Conservation (phyloP, 495 filamentous ascomycete genomes). For the Oleoguttula mirabilis region DNA sequence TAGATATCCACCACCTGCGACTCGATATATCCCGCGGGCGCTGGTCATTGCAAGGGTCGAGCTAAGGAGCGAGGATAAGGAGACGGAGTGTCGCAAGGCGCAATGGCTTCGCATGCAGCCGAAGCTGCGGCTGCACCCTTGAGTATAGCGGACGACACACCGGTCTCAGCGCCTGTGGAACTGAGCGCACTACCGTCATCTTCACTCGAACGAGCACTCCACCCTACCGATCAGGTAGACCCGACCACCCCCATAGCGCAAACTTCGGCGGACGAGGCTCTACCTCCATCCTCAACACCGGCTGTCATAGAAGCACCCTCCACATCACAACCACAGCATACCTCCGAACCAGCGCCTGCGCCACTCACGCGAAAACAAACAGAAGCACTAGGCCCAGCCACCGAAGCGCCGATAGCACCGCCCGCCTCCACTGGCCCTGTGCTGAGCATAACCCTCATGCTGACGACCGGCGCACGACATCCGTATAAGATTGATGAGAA, state of each 20-base stretch:
- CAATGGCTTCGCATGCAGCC: too few species aligned
- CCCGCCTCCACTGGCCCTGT: conserved; percentile 23
- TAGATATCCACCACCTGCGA: too few species aligned
- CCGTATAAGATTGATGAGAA: conserved; percentile 78
- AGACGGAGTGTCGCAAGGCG: too few species aligned
- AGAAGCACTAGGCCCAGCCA: conserved; percentile 31
- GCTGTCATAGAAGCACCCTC: not conserved
- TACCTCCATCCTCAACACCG: not conserved
- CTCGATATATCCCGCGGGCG: too few species aligned
- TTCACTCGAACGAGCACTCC: not conserved
- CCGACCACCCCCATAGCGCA: conserved; percentile 1
- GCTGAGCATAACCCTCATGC: conserved; percentile 56
- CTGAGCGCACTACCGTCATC: conserved; percentile 1
- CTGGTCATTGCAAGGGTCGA: too few species aligned
- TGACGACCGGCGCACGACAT: conserved; percentile 70
- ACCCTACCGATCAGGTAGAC: not conserved
- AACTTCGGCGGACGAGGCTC: not conserved
- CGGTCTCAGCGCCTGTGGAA: conserved; percentile 4
- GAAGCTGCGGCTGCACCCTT: too few species aligned
- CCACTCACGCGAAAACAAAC: conserved; percentile 23
- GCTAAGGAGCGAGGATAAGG: too few species aligned
- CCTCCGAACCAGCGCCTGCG: conserved; percentile 12
- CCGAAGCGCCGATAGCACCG: conserved; percentile 23
- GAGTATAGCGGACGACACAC: too few species aligned
- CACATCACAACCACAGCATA: not conserved